Conservation (phyloP, 73 alveolate species). For the Diophrys sp. region DNA sequence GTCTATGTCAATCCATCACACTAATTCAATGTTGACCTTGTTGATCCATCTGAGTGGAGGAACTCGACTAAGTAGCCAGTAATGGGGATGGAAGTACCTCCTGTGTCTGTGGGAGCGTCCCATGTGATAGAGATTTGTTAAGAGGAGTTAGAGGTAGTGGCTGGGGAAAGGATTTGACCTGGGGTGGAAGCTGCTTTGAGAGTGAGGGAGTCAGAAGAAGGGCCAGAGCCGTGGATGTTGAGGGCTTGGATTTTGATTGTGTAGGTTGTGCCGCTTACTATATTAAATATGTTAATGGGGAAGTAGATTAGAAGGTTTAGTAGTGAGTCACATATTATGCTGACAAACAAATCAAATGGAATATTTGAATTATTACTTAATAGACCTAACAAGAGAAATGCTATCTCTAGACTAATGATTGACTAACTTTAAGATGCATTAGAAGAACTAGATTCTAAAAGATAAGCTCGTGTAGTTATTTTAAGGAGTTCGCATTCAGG, state of each 20-base stretch:
- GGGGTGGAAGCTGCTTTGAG: neutral
- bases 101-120: no score
- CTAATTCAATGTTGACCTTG: no score
- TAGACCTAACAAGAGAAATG: conserved; percentile 66
- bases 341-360: conserved; percentile 43
- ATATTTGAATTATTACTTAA: conserved; percentile 46
- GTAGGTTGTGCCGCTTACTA: neutral
- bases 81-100: no score
- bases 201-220: neutral
- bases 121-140: no score
- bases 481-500: conserved; percentile 56
- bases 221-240: neutral
- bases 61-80: no score
- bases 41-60: no score
- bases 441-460: conserved; percentile 10
- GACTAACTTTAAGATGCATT: conserved; percentile 19
- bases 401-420: conserved; percentile 57
- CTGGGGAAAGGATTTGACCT: neutral
- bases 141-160: neutral
- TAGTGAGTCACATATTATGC: conserved; percentile 26
- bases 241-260: neutral
- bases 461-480: conserved; percentile 35
- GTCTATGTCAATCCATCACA: no score
- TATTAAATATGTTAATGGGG: no score
- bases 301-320: no score